Evolutionary conservation across 78 protist genomes (phyloP).

Genomic region (Speleostelium caveatum): DNA sequence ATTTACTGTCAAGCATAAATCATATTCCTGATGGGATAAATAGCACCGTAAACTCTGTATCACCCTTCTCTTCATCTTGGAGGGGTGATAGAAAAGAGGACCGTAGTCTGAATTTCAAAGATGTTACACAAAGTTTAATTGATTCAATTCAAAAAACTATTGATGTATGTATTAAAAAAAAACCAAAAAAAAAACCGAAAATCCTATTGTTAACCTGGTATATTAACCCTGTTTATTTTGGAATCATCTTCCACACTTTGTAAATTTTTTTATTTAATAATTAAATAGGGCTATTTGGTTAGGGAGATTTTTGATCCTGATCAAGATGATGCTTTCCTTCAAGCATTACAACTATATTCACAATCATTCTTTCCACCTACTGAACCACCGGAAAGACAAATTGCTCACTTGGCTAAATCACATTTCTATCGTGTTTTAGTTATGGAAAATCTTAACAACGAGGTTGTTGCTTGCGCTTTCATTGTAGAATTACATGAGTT

Average conservation of each 20-base stretch:
- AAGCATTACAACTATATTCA: conserved; percentile 38
- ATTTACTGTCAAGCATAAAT: conserved; percentile 71
- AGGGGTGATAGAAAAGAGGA: background rate
- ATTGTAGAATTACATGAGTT: conserved; percentile 34
- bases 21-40: conserved; percentile 74
- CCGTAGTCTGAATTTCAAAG: background rate
- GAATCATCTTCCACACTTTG: background rate
- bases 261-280: no score
- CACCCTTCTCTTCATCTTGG: background rate
- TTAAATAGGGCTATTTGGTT: background rate
- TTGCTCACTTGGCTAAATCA: background rate
- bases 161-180: no score
- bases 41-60: background rate
- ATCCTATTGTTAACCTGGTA: no score
- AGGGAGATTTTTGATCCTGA: conserved; percentile 61
- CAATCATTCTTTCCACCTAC: conserved; percentile 41
- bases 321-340: conserved; percentile 10
- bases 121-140: no score
- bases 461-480: conserved; percentile 69
- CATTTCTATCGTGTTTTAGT: conserved; percentile 65
- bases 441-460: conserved; percentile 36
- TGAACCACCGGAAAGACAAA: conserved; percentile 44
- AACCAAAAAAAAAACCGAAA: background rate
- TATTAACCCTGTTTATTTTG: background rate
- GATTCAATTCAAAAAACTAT: no score